Conservation (phyloP, 2,329 filamentous ascomycete species). For the Triangularia verruculosa region DNA sequence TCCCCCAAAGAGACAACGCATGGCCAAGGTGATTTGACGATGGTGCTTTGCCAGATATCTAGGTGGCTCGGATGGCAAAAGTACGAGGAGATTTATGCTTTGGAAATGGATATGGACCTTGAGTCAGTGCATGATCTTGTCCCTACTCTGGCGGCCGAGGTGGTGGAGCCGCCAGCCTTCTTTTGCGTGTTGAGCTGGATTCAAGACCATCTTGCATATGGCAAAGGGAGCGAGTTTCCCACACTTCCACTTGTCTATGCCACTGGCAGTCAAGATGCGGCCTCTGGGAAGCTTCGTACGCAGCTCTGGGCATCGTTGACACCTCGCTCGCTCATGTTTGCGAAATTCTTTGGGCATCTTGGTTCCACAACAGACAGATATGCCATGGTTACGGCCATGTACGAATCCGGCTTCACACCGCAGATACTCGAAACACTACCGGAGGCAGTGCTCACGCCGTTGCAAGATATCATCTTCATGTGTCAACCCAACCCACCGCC, state of each 20-base stretch:
- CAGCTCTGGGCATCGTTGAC: conserved; percentile 49
- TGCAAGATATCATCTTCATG: conserved; percentile 79
- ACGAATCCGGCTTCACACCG: conserved; percentile 63
- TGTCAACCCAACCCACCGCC: conserved; percentile 81
- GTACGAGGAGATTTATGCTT: conserved; percentile 48
- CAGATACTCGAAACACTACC: conserved; percentile 77
- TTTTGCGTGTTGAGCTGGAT: conserved; percentile 53
- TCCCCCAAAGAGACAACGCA: conserved; percentile 44
- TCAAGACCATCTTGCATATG: conserved; percentile 43
- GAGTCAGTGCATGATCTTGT: conserved; percentile 26
- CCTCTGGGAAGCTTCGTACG: conserved; percentile 37
- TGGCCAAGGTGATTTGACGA: conserved; percentile 56
- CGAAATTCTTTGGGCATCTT: conserved; percentile 62
- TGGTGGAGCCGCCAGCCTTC: conserved; percentile 31
- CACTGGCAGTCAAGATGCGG: conserved; percentile 35
- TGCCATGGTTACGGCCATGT: conserved; percentile 71
- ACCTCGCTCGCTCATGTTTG: conserved; percentile 68
- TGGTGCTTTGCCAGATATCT: conserved; percentile 75
- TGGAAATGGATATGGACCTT: conserved; percentile 51
- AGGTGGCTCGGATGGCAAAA: conserved; percentile 73
- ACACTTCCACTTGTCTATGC: conserved; percentile 47
- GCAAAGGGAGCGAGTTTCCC: conserved; percentile 38
- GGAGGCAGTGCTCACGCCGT: conserved; percentile 73
- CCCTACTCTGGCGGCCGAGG: background rate
- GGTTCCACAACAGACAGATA: conserved; percentile 49